phyloP scores from a whole-genome alignment of 345 rosid genomes.

The Cardamine chenopodiifolia region DNA sequence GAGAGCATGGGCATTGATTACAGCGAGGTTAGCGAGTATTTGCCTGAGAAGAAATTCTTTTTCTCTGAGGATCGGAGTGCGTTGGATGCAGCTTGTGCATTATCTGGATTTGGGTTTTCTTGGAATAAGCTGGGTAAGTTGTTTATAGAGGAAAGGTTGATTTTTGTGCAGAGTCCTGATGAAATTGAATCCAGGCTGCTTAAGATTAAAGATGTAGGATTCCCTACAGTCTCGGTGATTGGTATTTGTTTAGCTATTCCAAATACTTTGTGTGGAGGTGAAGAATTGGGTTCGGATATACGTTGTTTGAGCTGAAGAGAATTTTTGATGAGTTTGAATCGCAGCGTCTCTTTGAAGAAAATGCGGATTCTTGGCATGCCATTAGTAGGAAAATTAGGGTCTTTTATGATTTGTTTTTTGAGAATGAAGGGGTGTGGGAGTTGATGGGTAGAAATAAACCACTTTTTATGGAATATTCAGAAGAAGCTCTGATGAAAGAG shows the following conservation, averaged over 20 bases:
- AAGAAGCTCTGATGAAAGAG: slow-evolving; percentile 49
- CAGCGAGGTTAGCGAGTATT: slow-evolving; percentile 44
- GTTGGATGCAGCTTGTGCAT: slow-evolving; percentile 52
- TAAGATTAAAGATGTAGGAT: slow-evolving; percentile 50
- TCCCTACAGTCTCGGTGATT: slow-evolving; percentile 44
- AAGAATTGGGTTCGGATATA: slow-evolving; percentile 42
- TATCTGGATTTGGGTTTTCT: slow-evolving; percentile 68
- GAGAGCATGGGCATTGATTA: slow-evolving; percentile 75
- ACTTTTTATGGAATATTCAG: slow-evolving; percentile 48
- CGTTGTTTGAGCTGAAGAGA: slow-evolving; percentile 50
- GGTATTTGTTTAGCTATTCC: slow-evolving; percentile 72
- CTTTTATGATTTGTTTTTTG: slow-evolving; percentile 55
- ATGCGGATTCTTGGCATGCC: slow-evolving; percentile 55
- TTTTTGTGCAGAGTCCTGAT: slow-evolving; percentile 48
- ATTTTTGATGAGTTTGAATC: slow-evolving; percentile 51
- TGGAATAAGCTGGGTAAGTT: slow-evolving; percentile 65
- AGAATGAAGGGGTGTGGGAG: slow-evolving; percentile 54
- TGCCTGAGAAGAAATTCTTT: slow-evolving; percentile 62
- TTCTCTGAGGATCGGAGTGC: slow-evolving; percentile 55
- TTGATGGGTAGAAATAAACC: slow-evolving; percentile 48
- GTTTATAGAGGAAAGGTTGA: slow-evolving; percentile 55
- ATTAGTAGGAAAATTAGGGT: slow-evolving; percentile 52
- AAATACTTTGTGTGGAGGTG: slow-evolving; percentile 39
- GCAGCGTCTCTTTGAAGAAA: slow-evolving; percentile 45
- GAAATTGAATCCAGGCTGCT: slow-evolving; percentile 48